Conservation (phyloP, 1,139 yeast species). For the Candida sanyaensis region DNA sequence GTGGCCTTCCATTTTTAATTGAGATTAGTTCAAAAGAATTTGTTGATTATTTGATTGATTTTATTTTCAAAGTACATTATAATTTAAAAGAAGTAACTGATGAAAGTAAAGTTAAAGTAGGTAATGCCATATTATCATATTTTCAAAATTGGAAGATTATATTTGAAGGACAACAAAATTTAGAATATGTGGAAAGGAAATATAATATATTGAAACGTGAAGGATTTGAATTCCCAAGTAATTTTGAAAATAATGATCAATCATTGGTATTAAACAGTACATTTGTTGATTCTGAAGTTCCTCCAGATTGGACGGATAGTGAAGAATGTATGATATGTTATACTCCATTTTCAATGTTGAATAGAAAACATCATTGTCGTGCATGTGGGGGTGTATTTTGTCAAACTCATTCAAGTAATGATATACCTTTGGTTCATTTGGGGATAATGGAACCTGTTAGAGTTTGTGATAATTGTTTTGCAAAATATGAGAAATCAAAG, state of each 20-base stretch:
- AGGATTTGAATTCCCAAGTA: slow-evolving; percentile 71
- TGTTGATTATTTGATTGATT: slow-evolving; percentile 67
- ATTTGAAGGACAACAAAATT: slow-evolving; percentile 68
- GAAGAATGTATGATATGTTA: slow-evolving; percentile 97
- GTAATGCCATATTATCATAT: slow-evolving; percentile 58
- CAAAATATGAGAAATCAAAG: slow-evolving; percentile 38
- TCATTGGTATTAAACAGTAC: slow-evolving; percentile 37
- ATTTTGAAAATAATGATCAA: slow-evolving; percentile 23
- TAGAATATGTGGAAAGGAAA: slow-evolving; percentile 63
- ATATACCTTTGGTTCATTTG: slow-evolving; percentile 70
- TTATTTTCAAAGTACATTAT: slow-evolving; percentile 39
- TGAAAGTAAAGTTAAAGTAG: slow-evolving; percentile 57
- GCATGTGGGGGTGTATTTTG: slow-evolving; percentile 97
- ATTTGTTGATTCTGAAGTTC: slow-evolving; percentile 85
- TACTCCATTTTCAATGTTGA: slow-evolving; percentile 72
- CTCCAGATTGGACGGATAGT: slow-evolving; percentile 98
- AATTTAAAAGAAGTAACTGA: slow-evolving; percentile 33
- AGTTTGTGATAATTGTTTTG: slow-evolving; percentile 89
- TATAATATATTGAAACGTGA: slow-evolving; percentile 61
- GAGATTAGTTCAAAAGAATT: slow-evolving; percentile 87
- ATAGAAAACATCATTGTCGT: slow-evolving; percentile 94
- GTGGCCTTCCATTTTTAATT: slow-evolving; percentile 80
- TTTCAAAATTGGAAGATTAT: slow-evolving; percentile 79
- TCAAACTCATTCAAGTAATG: slow-evolving; percentile 76
- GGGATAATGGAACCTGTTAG: slow-evolving; percentile 91